Evolutionary conservation across 2,329 filamentous ascomycete species (phyloP).

Genomic region (Colletotrichum endophyticum): DNA sequence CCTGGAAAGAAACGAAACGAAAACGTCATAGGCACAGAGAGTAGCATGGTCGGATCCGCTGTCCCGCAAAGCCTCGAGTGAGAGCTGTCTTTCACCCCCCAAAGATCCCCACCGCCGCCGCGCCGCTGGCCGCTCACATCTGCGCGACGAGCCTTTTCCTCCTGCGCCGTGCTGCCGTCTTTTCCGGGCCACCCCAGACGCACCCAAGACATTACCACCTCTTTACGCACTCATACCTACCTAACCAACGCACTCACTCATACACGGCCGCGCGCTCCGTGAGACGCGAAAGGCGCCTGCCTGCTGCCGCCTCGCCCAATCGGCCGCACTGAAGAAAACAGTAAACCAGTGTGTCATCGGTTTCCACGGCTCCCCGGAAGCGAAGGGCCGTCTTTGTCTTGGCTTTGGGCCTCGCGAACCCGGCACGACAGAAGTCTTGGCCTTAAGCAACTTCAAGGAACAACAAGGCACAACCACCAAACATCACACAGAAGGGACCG

Average conservation of each 20-base stretch:
- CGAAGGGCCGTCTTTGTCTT: neutral
- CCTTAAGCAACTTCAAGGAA: neutral
- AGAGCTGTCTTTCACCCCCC: neutral
- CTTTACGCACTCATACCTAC: neutral
- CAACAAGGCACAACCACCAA: neutral
- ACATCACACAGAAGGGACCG: neutral
- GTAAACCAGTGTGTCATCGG: neutral
- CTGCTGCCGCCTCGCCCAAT: neutral
- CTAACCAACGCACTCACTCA: neutral
- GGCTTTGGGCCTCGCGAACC: neutral
- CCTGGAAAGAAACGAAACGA: neutral
- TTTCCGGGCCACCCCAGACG: neutral
- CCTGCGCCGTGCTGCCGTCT: neutral
- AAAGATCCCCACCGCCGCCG: neutral
- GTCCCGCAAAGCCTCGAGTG: neutral
- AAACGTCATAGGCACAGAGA: neutral
- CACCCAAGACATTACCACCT: neutral
- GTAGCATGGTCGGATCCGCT: neutral
- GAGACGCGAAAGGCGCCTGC: neutral
- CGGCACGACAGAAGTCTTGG: neutral
- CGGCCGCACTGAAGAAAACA: neutral
- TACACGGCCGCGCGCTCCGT: neutral
- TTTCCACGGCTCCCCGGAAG: neutral
- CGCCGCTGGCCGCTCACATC: neutral
- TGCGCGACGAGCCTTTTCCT: constrained; percentile 1